Evolutionary conservation across 495 filamentous ascomycete genomes (phyloP), one percentile per base, ranked within the genome.

Genomic region (Bryoglossum gracile): DNA sequence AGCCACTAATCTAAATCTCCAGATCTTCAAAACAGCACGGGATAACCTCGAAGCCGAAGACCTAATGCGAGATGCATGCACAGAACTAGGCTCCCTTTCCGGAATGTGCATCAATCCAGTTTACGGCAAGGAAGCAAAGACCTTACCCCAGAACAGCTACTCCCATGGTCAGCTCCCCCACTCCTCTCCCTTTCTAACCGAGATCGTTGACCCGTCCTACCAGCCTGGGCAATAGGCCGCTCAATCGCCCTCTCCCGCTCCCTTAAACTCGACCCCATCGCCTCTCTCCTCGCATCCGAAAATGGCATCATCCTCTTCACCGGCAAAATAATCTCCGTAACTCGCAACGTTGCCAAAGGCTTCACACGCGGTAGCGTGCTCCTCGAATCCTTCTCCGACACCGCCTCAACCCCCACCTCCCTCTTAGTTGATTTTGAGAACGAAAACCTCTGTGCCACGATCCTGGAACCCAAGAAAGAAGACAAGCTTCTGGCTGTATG

Each of bases 401-500:
- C 9, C 4, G 9, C 37, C 1, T 18, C 37, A 11, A 36, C 30
- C 36, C n/a, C 35, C 8, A 18, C 33, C 4, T 40, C 42, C 14
- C 43, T 60, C 9, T 18, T 55, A 1, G 54, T 62, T 4, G 56
- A 52, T 5, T 60, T 60, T 33, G 52, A 62, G 37, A 63, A 63
- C 26, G 60, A 63, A 43, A 60, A 63, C 30, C 49, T 63, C 3
- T 46, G 40, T 28, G 60, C 58, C 1, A 49, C 48, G 1, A 32
- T 50, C 6, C 32, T 33, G 13, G 49, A 36, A 17, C 3, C 23
- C 9, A 52, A 53, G 1, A 50, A 65, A 23, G 56, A 65, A 28
- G 58, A 73, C 35, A 67, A 70, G 39, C 63, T 77, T 1, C 40
- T 83, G 8, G 77, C 78, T 0, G 68, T 75, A 2, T 77, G 80